Evolutionary conservation across 2,329 filamentous ascomycete genomes (phyloP), one percentile per base, ranked within the genome.

Genomic region (Colletotrichum camelliae): DNA sequence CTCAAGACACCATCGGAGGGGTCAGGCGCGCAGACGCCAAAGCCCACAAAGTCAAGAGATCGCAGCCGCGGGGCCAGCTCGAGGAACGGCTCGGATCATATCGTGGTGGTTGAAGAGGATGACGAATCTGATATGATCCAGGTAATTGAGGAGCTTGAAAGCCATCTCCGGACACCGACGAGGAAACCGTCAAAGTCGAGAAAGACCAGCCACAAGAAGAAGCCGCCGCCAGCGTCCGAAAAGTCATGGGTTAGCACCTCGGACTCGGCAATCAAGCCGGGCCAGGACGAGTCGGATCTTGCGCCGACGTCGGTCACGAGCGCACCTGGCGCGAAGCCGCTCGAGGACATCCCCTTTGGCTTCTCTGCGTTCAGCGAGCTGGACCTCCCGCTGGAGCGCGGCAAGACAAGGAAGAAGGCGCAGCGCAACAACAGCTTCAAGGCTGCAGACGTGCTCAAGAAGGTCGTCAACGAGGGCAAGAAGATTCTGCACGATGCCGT

Each of bases 351-450:
- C 65, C 91, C 91, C 0, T 89, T 93, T 80, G 92, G 92, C 7
- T 90, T 90, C 77, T 93, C 92, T 21, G 92, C 92, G n/a, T 93
- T 93, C 78, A 93, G 91, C 78, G 91, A 91, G 79, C 85, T 93
- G 8, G 91, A 93, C 69, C 82, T 93, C 2, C 88, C 91, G 1
- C 80, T 89, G 1, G 86, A 87, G 24, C 67, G 67, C 18, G 87
- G 87, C 33, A 87, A 85, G 72, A 71, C 70, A 31, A 83, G 83
- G 27, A 83, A 84, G 35, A 90, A 90, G 79, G 83, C 87, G 9
- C 89, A 90, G 61, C 86, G 90, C 57, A 90, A 87, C 66, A 83
- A 88, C 3, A 93, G 91, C 80, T 89, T 93, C 82, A 91, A 90
- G 78, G 87, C 86, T 64, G 87, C 93, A 77, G 90, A 91, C 55